Evolutionary conservation across 2,329 filamentous ascomycete genomes (phyloP), one percentile per base, ranked within the genome.

Genomic region (Trichoderma hamatum): DNA sequence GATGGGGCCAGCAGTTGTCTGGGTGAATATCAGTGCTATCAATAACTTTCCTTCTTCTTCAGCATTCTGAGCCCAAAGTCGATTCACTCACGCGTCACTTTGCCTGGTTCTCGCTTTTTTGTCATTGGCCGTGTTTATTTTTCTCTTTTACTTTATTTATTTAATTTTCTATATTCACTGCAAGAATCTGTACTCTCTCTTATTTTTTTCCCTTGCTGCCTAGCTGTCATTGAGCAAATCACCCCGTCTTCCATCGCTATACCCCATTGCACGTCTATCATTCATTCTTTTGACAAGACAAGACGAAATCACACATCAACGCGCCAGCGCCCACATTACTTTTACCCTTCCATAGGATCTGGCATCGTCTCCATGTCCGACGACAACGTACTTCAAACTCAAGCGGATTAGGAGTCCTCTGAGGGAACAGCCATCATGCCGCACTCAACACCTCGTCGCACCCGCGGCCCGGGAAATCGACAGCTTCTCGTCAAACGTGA

Each of bases 401-500:
- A n/a, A 51, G 21, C 49, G 49, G 63, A 51, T 16, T 59, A 59
- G 54, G n/a, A 24, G 9, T 51, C 54, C 64, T 59, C 39, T 58
- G 36, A 67, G 21, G 36, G 30, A 43, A 10, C n/a, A 24, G 11
- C 43, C 68, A 32, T 11, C 52, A 75, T 75, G 75, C 70, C 73
- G 49, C 71, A 72, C 26, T 39, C 71, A 59, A 71, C 72, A n/a
- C 73, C 73, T 39, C 71, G 75, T 52, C 71, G 70, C 39, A 65
- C 69, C 71, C 74, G 70, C n/a, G 64, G 62, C 39, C 58, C 64
- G 54, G 60, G 43, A 46, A 69, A 26, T 32, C 64, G 49, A 30
- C 36, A 43, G 32, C 16, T 21, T 51, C 16, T 21, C 16, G 71
- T 78, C 59, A 78, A 78, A 60, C 70, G 43, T 54, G 76, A 78